Conservation (phyloP, 129 eudicot species). For the Arctium lappa region DNA sequence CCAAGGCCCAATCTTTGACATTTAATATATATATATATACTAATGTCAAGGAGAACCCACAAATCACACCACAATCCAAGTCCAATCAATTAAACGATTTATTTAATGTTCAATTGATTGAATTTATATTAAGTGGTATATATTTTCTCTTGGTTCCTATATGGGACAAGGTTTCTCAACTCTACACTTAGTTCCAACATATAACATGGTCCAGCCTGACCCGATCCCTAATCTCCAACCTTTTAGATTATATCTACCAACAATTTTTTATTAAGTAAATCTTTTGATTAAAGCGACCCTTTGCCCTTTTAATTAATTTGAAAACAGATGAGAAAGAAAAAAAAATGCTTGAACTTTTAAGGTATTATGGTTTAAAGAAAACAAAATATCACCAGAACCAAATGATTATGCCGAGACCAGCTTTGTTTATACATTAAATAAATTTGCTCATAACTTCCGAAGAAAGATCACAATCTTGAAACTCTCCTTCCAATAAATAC, state of each 20-base stretch:
- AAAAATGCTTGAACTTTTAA: neutral
- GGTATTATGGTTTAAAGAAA: conserved; percentile 27
- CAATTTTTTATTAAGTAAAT: neutral
- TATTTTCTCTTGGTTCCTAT: too few species aligned
- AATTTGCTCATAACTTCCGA: conserved; percentile 23
- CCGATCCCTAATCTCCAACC: neutral
- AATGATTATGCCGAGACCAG: conserved; percentile 41
- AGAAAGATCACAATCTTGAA: conserved; percentile 27
- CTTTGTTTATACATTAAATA: conserved; percentile 24
- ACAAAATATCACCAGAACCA: conserved; percentile 34
- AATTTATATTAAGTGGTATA: too few species aligned
- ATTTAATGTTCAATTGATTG: too few species aligned
- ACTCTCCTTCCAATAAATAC: conserved; percentile 19
- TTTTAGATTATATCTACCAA: neutral
- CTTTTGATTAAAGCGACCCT: neutral
- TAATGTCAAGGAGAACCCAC: too few species aligned
- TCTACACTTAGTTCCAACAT: too few species aligned
- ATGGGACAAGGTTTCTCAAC: too few species aligned
- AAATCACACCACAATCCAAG: too few species aligned
- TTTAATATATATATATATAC: too few species aligned
- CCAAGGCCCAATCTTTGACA: too few species aligned
- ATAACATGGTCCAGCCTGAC: neutral
- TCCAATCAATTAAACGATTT: too few species aligned
- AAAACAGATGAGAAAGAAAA: conserved; percentile 2
- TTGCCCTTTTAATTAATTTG: conserved; percentile 5